Conservation (phyloP, 768 basidiomycete genomes). For the Gymnopilus dilepis region DNA sequence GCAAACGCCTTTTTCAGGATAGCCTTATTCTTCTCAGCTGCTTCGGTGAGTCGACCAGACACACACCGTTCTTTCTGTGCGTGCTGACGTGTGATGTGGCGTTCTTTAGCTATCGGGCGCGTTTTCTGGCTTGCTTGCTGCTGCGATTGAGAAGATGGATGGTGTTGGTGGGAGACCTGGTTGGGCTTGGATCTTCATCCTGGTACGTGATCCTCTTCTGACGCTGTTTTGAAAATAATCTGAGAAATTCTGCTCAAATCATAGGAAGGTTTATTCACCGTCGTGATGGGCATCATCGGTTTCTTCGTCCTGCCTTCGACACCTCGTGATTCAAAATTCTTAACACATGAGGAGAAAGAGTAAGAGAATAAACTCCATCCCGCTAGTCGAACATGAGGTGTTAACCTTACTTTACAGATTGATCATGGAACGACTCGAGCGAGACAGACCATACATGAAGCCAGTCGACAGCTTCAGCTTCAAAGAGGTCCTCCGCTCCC, state of each 20-base stretch:
- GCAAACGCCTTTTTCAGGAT: conserved; percentile 38
- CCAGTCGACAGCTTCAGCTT: conserved; percentile 36
- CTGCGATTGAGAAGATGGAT: conserved; percentile 63
- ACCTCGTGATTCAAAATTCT: conserved; percentile 33
- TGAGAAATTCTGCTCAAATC: neutral
- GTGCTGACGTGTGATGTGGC: too few relatives aligned
- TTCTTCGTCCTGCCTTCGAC: conserved; percentile 45
- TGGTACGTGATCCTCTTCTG: conserved; percentile 34
- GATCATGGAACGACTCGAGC: conserved; percentile 36
- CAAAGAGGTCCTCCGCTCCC: conserved; percentile 35
- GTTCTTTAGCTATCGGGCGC: conserved; percentile 52
- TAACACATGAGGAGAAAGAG: conserved; percentile 40
- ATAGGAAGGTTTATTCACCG: conserved; percentile 56
- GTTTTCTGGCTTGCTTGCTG: conserved; percentile 68
- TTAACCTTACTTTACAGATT: conserved; percentile 20
- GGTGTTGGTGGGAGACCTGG: conserved; percentile 54
- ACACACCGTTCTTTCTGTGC: neutral
- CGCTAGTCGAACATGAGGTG: too few relatives aligned
- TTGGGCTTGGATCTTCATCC: conserved; percentile 69
- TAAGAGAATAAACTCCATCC: conserved; percentile 16
- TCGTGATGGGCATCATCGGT: conserved; percentile 48
- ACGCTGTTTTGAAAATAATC: too few relatives aligned
- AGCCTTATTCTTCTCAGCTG: conserved; percentile 42
- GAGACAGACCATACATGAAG: conserved; percentile 37
- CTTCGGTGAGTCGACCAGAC: conserved; percentile 35